Percentiles rank a stretch among this genome's conserved stretches.
Conservation (phyloP, 768 basidiomycete species). For the Phaffia australis region DNA sequence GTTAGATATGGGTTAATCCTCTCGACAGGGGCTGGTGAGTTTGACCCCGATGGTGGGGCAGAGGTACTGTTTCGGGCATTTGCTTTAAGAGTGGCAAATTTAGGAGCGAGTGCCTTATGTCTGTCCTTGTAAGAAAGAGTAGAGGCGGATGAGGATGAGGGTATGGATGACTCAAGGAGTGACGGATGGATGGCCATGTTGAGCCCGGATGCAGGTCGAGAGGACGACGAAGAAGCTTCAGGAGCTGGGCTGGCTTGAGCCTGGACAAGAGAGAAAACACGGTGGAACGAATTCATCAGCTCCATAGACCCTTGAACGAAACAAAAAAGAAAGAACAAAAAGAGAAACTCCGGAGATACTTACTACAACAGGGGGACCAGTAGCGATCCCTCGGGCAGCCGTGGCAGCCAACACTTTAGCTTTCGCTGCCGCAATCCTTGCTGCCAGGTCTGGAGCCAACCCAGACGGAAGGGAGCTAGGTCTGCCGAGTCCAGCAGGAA, state of each 20-base stretch:
- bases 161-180: slow-evolving; percentile 56
- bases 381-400: slow-evolving; percentile 60
- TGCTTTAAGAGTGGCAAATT: slow-evolving; percentile 90
- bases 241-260: slow-evolving; percentile 5
- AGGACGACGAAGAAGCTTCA: slow-evolving; percentile 17
- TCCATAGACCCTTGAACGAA: slow-evolving; percentile 9
- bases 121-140: slow-evolving; percentile 65
- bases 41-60: slow-evolving; percentile 47
- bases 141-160: slow-evolving; percentile 43
- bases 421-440: slow-evolving; percentile 73
- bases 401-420: slow-evolving; percentile 60
- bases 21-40: slow-evolving; percentile 31
- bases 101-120: slow-evolving; percentile 98
- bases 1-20: slow-evolving; percentile 58
- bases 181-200: slow-evolving; percentile 87
- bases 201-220: slow-evolving; percentile 47
- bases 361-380: slow-evolving; percentile 81
- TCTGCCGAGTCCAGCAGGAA: slow-evolving; percentile 18
- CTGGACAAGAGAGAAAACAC: not conserved
- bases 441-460: slow-evolving; percentile 40
- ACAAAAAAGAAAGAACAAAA: slow-evolving; percentile 26
- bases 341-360: slow-evolving; percentile 49
- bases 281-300: slow-evolving; percentile 17
- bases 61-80: slow-evolving; percentile 60
- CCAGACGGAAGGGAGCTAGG: slow-evolving; percentile 24